These are phyloP conservation scores for Plantago major DNA, from an alignment of 257 asterid species.

Conservation along the genomic window DNA sequence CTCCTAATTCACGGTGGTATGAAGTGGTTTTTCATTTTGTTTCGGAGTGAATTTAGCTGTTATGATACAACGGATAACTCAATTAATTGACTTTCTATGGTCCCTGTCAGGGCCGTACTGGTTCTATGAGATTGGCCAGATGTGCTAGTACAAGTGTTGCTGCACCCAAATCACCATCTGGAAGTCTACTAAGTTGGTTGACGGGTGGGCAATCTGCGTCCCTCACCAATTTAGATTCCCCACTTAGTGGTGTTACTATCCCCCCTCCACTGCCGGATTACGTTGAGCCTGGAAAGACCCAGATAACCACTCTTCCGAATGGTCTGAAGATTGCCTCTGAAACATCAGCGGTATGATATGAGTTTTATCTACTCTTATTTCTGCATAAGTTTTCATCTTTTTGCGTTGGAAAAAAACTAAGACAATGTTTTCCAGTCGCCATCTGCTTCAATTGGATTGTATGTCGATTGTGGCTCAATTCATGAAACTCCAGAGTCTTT, in stretches of 20 bases:
- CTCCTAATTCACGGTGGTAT: no score
- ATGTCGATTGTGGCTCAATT: conserved; percentile 86
- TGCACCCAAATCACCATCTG: conserved; percentile 54
- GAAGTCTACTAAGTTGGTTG: conserved; percentile 63
- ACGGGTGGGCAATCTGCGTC: conserved; percentile 54
- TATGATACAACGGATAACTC: conserved; percentile 1
- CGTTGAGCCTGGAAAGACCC: conserved; percentile 70
- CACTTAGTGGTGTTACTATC: conserved; percentile 55
- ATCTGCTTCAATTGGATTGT: conserved; percentile 76
- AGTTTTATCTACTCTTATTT: not conserved
- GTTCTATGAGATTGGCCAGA: conserved; percentile 46
- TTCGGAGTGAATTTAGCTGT: not conserved
- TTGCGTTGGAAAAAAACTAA: conserved; percentile 14
- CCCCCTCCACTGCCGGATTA: conserved; percentile 76
- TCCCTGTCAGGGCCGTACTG: conserved; percentile 41
- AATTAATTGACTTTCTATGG: conserved; percentile 2
- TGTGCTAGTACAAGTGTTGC: conserved; percentile 66
- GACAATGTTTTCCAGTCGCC: conserved; percentile 49
- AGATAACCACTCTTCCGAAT: conserved; percentile 65
- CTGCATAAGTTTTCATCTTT: not conserved
- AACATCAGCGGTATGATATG: conserved; percentile 58
- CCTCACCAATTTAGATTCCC: conserved; percentile 71
- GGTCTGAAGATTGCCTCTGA: conserved; percentile 80
- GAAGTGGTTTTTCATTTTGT: not conserved
- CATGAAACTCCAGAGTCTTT: conserved; percentile 66